phyloP scores from a whole-genome alignment of 1,284 basidiomycete genomes.

The Paramarasmius palmivorus region DNA sequence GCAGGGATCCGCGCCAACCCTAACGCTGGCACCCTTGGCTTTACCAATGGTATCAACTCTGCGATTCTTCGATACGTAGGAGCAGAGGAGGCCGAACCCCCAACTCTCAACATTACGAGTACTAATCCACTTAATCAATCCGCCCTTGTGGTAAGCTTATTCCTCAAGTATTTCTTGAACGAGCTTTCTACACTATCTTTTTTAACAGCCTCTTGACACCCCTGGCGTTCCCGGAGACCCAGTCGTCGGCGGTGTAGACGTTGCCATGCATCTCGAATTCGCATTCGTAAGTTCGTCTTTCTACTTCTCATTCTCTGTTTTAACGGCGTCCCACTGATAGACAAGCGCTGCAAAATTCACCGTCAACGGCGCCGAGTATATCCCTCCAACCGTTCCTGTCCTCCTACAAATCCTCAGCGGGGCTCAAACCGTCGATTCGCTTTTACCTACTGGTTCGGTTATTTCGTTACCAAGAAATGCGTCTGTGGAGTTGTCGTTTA shows the following conservation, averaged over 20 bases:
- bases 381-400: constrained; percentile 16
- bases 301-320: too few relatives aligned
- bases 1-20: constrained; percentile 29
- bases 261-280: constrained; percentile 13
- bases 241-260: constrained; percentile 30
- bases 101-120: neutral
- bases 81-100: constrained; percentile 36
- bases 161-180: constrained; percentile 25
- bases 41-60: constrained; percentile 31
- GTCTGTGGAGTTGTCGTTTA: constrained; percentile 27
- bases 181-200: too few relatives aligned
- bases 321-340: too few relatives aligned
- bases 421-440: constrained; percentile 21
- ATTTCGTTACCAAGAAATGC: constrained; percentile 28
- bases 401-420: constrained; percentile 34
- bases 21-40: constrained; percentile 17
- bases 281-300: neutral
- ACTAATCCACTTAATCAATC: constrained; percentile 18
- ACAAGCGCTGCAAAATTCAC: constrained; percentile 6
- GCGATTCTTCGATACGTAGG: constrained; percentile 47
- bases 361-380: constrained; percentile 9
- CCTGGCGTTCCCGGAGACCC: constrained; percentile 31
- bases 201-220: constrained; percentile 30
- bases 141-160: constrained; percentile 12
- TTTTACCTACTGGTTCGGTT: constrained; percentile 26